Base-by-base conservation (phyloP, 192 early-diverging fungal genomes). In the Neocallimastix lanati region DNA sequence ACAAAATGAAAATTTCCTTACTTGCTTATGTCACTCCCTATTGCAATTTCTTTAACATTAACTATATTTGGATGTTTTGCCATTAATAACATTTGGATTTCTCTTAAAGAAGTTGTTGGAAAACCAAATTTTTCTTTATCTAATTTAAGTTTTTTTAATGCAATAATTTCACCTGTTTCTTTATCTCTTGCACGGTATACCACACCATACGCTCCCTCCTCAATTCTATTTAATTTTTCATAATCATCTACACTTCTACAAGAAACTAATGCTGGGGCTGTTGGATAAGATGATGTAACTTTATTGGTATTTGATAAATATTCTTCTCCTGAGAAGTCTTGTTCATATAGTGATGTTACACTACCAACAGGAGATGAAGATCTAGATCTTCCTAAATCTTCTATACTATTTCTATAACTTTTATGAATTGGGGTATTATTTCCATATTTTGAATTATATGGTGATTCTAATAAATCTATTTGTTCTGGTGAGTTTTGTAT, bases 141-240 rank as follows among this genome's bases (percentile, higher is more conserved):
- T 5, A 94, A 88, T 81, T 93, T 93, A 33, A 94, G 82, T 77
- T 90, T 88, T 85, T 94, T 94, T 2, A 94, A 85, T 2, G 93
- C 93, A 0, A 93, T 92, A 27, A 92, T 92, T 40, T 90, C 94
- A 25, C 93, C 92, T 6, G 95, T 96, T 6, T 84, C 76, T 50
- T 90, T 82, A 83, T 98, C 93, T 21, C 92, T 87, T 0, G 96
- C 97, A 0, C 97, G 89, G 85, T 95, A 99, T 12, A 99, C 97
- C 18, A 99, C 89, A 9, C 97, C 97, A 84, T 98, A 99, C 0
- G 96, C 90, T 28, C 97, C 97, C 81, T 99, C 97, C 79, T 94
- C 95, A 79, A 99, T 98, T 76, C 94, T 90, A 86, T 99, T 98
- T 35, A 99, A 88, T 79, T 93, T 94, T 82, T 97, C 93, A 86